A percentile compares a stretch with the other conserved stretches of the same genome.
Evolutionary conservation across 2,329 filamentous ascomycete genomes (phyloP).

Genomic region (Fonsecaea multimorphosa): DNA sequence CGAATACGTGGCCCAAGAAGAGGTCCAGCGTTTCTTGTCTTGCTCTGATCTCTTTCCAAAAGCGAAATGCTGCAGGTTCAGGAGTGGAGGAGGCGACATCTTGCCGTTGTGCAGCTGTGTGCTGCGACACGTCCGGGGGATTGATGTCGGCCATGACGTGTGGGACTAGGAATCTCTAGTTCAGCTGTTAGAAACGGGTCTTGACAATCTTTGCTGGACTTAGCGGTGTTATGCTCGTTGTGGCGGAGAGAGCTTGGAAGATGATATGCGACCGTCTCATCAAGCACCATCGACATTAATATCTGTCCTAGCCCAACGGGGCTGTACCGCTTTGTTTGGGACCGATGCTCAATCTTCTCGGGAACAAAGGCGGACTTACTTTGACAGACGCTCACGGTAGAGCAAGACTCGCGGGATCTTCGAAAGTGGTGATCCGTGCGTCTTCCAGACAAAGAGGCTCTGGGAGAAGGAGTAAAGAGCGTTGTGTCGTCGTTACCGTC

Average conservation of each 20-base stretch:
- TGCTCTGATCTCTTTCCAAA: constrained; percentile 5
- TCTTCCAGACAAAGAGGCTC: background rate
- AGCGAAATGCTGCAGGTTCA: background rate
- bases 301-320: background rate
- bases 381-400: background rate
- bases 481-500: background rate
- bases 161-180: background rate
- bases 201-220: background rate
- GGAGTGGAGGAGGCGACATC: background rate
- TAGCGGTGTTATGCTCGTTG: background rate
- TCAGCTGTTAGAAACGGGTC: background rate
- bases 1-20: constrained; percentile 23
- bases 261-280: background rate
- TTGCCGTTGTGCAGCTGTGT: background rate
- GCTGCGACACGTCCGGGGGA: background rate
- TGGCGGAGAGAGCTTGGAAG: background rate
- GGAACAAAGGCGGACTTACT: background rate
- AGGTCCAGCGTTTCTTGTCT: background rate
- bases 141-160: background rate
- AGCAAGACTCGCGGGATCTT: background rate
- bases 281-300: background rate
- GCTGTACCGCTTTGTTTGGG: background rate
- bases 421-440: background rate
- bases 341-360: background rate
- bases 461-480: background rate